These are phyloP conservation scores for Pichia sp. DNA, from an alignment of 1,139 yeast genomes.

Conservation along the genomic window DNA sequence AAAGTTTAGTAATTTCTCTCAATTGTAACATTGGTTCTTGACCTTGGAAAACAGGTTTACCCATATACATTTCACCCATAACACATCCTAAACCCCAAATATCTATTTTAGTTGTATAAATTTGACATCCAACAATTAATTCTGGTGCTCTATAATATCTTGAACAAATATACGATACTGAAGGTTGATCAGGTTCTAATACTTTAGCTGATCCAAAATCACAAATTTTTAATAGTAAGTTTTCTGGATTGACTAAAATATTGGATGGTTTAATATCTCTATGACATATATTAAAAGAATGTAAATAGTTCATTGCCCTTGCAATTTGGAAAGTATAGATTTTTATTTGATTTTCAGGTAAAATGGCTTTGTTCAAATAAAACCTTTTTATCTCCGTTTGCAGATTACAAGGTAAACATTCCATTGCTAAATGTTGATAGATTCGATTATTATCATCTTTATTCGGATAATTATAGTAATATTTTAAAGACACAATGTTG, in stretches of 20 bases:
- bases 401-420: slow-evolving; percentile 72
- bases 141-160: slow-evolving; percentile 82
- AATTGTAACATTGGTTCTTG: slow-evolving; percentile 67
- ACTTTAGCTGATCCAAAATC: slow-evolving; percentile 81
- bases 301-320: slow-evolving; percentile 74
- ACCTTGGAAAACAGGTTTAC: slow-evolving; percentile 78
- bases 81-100: slow-evolving; percentile 87
- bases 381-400: slow-evolving; percentile 68
- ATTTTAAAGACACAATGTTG: slow-evolving; percentile 60
- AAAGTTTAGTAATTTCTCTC: slow-evolving; percentile 66
- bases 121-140: slow-evolving; percentile 66
- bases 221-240: slow-evolving; percentile 63
- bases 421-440: slow-evolving; percentile 79
- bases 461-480: slow-evolving; percentile 59
- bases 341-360: slow-evolving; percentile 69
- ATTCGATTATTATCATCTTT: slow-evolving; percentile 51
- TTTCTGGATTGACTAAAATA: slow-evolving; percentile 62
- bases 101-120: slow-evolving; percentile 72
- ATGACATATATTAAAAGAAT: slow-evolving; percentile 72
- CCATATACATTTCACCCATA: slow-evolving; percentile 74
- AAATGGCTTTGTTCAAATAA: slow-evolving; percentile 51
- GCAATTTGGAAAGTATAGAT: slow-evolving; percentile 76
- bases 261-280: slow-evolving; percentile 80
- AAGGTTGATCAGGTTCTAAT: slow-evolving; percentile 64
- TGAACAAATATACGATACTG: slow-evolving; percentile 73